Evolutionary conservation across 2,329 filamentous ascomycete genomes (phyloP).

Genomic region (Hypoxylon sp.): DNA sequence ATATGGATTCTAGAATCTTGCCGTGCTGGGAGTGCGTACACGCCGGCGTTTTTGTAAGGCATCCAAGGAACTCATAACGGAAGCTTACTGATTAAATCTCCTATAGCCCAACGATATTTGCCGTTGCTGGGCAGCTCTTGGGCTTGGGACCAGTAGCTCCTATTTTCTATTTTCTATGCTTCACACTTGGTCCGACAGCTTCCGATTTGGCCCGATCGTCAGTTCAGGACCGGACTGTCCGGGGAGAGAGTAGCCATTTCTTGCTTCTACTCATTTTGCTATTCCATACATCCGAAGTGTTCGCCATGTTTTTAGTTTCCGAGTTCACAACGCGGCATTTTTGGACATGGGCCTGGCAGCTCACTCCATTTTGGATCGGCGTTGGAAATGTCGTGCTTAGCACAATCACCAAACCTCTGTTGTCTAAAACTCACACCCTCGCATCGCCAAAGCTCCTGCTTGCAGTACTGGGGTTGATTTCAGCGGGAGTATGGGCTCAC

Average conservation of each 20-base stretch:
- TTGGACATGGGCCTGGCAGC: conserved; percentile 51
- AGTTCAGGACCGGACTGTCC: conserved; percentile 13
- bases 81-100: conserved; percentile 6
- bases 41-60: conserved; percentile 46
- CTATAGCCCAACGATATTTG: conserved; percentile 38
- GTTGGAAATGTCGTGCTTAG: conserved; percentile 35
- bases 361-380: conserved; percentile 47
- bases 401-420: conserved; percentile 14
- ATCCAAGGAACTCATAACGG: neutral
- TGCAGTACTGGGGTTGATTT: conserved; percentile 25
- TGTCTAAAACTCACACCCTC: conserved; percentile 1
- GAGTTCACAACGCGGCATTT: conserved; percentile 44
- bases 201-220: conserved; percentile 31
- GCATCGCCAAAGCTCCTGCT: conserved; percentile 24
- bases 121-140: conserved; percentile 31
- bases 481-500: conserved; percentile 34
- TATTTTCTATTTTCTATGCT: conserved; percentile 42
- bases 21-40: conserved; percentile 36
- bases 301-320: conserved; percentile 40
- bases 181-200: conserved; percentile 36
- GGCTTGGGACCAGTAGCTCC: conserved; percentile 35
- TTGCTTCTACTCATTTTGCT: conserved; percentile 39
- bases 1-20: conserved; percentile 47
- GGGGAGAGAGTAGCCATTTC: conserved; percentile 10
- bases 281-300: conserved; percentile 46